Conservation (phyloP, 352 stramenopile species). For the Globisporangium cylindrosporum region DNA sequence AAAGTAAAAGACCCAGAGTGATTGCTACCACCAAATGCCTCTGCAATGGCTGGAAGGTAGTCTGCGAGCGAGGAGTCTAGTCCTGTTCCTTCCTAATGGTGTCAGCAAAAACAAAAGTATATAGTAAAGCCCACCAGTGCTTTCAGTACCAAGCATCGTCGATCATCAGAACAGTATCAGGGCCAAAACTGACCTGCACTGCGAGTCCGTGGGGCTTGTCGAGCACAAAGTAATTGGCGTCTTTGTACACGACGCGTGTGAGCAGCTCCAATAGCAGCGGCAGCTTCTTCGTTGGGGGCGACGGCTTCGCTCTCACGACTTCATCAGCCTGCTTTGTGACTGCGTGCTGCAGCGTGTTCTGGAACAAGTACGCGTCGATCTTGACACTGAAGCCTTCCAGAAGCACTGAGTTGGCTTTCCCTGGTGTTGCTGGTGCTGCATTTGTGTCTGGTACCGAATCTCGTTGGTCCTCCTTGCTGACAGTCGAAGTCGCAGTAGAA, state of each 20-base stretch:
- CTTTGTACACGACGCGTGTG: slow-evolving; percentile 38
- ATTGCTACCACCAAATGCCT: background rate
- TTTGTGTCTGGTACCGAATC: background rate
- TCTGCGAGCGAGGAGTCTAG: slow-evolving; percentile 38
- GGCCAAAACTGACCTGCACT: slow-evolving; percentile 30
- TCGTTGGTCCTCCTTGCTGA: background rate
- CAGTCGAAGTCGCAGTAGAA: too few relatives aligned
- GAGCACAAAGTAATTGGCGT: slow-evolving; percentile 61
- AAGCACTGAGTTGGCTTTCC: slow-evolving; percentile 36
- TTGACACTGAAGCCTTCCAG: slow-evolving; percentile 37
- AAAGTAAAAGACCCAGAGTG: background rate
- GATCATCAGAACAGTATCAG: background rate
- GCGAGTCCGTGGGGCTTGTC: slow-evolving; percentile 72
- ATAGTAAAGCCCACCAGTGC: background rate
- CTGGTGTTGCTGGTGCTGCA: background rate
- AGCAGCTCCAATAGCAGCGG: slow-evolving; percentile 19
- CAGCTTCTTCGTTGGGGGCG: background rate
- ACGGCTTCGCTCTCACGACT: too few relatives aligned
- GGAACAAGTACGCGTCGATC: slow-evolving; percentile 54
- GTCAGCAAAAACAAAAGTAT: slow-evolving; percentile 2
- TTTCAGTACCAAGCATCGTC: background rate
- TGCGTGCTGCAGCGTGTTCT: slow-evolving; percentile 22
- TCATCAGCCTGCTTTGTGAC: background rate
- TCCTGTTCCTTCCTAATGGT: slow-evolving; percentile 35
- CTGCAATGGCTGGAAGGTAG: slow-evolving; percentile 45